These are phyloP conservation scores for Desmodesmus armatus DNA, from an alignment of 139 green algal species.

Conservation along the genomic window DNA sequence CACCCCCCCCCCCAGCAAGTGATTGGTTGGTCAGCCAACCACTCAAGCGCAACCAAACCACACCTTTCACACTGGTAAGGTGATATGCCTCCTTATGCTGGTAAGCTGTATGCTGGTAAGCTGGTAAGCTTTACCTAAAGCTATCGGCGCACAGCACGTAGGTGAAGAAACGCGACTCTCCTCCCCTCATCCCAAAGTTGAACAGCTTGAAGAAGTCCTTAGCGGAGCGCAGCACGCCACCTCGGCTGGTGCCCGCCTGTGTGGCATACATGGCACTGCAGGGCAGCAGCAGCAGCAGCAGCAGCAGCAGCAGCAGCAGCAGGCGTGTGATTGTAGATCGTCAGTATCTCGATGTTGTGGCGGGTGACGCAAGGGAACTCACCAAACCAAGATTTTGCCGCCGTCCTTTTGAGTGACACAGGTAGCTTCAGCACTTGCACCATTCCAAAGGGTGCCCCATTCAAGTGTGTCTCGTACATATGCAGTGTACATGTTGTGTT, in stretches of 20 bases:
- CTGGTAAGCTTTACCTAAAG: no score
- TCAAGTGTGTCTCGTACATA: no score
- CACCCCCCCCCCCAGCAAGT: no score
- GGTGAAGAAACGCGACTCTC: slow-evolving; percentile 51
- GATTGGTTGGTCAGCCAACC: no score
- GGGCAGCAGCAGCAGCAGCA: neutral
- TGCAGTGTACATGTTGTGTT: no score
- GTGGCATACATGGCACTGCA: neutral
- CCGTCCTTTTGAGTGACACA: no score
- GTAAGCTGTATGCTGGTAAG: no score
- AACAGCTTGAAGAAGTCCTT: slow-evolving; percentile 45
- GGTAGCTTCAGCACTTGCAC: no score
- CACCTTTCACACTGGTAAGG: neutral
- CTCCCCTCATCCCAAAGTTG: slow-evolving; percentile 22
- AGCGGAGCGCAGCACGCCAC: neutral
- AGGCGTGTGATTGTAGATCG: neutral
- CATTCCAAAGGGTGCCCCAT: no score
- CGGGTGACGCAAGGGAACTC: no score
- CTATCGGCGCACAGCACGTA: slow-evolving; percentile 18
- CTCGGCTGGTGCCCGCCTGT: neutral
- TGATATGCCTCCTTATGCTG: neutral
- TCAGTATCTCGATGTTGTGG: no score
- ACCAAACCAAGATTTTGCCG: no score
- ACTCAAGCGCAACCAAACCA: neutral
- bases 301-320: neutral